Conservation (phyloP, 2,329 filamentous ascomycete species). For the Fusarium abutilonis region DNA sequence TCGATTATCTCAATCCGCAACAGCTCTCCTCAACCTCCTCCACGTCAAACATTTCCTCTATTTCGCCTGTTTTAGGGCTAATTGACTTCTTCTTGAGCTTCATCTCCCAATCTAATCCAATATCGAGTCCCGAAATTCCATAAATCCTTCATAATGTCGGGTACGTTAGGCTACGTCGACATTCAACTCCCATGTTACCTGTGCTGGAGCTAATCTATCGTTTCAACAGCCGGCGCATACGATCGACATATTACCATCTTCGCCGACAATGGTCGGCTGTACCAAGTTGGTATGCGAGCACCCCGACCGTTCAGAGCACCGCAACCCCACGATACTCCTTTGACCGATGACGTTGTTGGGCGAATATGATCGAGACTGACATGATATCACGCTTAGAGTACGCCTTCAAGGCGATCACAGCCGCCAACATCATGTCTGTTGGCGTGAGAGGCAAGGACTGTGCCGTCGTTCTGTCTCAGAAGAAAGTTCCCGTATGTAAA, state of each 20-base stretch:
- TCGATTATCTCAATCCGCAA: conserved; percentile 47
- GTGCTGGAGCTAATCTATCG: conserved; percentile 45
- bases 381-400: conserved; percentile 73
- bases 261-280: conserved; percentile 96
- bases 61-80: conserved; percentile 18
- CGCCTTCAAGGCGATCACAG: conserved; percentile 99
- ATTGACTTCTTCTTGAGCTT: conserved; percentile 28
- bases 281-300: conserved; percentile 89
- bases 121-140: conserved; percentile 26
- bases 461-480: conserved; percentile 96
- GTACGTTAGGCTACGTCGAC: conserved; percentile 50
- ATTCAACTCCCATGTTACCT: conserved; percentile 10
- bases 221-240: conserved; percentile 73
- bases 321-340: conserved; percentile 25
- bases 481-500: conserved; percentile 92
- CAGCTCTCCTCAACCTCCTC: conserved; percentile 40
- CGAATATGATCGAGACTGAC: conserved; percentile 39
- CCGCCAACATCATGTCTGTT: conserved; percentile 98
- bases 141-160: conserved; percentile 60
- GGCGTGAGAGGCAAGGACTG: conserved; percentile 96
- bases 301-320: conserved; percentile 9
- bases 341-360: conserved; percentile 30
- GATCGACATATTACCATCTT: conserved; percentile 99
- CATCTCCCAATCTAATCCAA: conserved; percentile 10
- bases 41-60: conserved; percentile 20